Conservation (phyloP, 768 basidiomycete genomes). For the Rhodotorula babjevae region DNA sequence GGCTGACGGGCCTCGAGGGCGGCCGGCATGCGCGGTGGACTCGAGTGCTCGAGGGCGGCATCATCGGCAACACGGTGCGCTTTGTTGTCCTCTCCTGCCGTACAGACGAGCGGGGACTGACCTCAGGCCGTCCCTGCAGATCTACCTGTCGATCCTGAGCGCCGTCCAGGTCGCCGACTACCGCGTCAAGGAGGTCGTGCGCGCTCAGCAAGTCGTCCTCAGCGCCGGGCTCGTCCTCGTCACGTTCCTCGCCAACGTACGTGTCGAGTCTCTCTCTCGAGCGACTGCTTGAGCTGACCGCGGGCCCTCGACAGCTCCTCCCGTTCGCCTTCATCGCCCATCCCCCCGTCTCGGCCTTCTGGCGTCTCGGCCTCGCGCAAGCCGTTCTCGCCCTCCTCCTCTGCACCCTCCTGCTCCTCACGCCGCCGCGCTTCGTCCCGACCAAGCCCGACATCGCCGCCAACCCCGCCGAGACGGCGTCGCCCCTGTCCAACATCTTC, state of each 20-base stretch:
- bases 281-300: neutral
- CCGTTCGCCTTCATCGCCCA: conserved; percentile 23
- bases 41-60: conserved; percentile 12
- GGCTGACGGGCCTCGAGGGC: neutral
- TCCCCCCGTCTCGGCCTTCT: neutral
- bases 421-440: neutral
- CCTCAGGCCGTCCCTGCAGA: neutral
- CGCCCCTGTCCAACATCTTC: conserved; percentile 26
- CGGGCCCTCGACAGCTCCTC: neutral
- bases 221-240: neutral
- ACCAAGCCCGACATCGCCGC: neutral
- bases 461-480: conserved; percentile 30
- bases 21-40: conserved; percentile 10
- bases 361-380: neutral
- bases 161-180: neutral
- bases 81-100: neutral
- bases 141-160: conserved; percentile 5
- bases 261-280: neutral
- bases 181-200: neutral
- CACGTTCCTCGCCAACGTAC: neutral
- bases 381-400: neutral
- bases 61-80: conserved; percentile 5
- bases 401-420: neutral
- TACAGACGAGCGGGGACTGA: neutral
- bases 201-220: conserved; percentile 10